phyloP scores from a whole-genome alignment of 495 filamentous ascomycete genomes.

The Rusavskia elegans region DNA sequence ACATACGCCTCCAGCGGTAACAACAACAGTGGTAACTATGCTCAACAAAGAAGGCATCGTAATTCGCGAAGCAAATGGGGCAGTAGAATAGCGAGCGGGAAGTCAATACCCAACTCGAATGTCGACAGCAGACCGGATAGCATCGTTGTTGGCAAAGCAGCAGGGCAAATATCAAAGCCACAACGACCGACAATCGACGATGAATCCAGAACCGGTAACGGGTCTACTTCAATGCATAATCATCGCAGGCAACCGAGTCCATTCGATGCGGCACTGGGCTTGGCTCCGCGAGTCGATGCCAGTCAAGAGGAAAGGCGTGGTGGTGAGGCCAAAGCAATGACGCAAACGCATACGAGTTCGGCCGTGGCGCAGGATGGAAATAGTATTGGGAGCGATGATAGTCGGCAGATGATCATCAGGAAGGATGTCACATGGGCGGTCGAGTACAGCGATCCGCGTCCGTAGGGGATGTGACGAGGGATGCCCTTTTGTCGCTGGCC shows the following conservation, averaged over 20 bases:
- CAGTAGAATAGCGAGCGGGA: not conserved
- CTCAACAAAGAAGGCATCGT: not conserved
- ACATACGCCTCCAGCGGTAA: not conserved
- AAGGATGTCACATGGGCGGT: slow-evolving; percentile 30
- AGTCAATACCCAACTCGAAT: not conserved
- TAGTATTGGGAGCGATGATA: slow-evolving; percentile 17
- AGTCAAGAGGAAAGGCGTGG: not conserved
- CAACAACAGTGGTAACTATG: not conserved
- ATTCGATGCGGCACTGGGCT: not conserved
- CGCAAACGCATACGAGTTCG: not conserved
- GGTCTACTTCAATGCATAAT: not conserved
- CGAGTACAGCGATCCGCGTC: slow-evolving; percentile 8
- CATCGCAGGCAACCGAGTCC: not conserved
- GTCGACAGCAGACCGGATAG: no score
- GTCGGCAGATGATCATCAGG: slow-evolving; percentile 28
- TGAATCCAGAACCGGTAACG: no score
- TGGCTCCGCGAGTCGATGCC: not conserved
- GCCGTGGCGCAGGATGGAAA: slow-evolving; percentile 6
- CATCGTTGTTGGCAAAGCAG: no score
- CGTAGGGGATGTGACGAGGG: not conserved
- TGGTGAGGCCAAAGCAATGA: not conserved
- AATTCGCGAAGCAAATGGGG: not conserved
- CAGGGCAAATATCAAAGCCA: no score
- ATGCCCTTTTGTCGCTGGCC: no score
- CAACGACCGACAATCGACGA: no score